Evolutionary conservation across 108 stramenopile species (phyloP).

Genomic region (Fragilaria crotonensis): DNA sequence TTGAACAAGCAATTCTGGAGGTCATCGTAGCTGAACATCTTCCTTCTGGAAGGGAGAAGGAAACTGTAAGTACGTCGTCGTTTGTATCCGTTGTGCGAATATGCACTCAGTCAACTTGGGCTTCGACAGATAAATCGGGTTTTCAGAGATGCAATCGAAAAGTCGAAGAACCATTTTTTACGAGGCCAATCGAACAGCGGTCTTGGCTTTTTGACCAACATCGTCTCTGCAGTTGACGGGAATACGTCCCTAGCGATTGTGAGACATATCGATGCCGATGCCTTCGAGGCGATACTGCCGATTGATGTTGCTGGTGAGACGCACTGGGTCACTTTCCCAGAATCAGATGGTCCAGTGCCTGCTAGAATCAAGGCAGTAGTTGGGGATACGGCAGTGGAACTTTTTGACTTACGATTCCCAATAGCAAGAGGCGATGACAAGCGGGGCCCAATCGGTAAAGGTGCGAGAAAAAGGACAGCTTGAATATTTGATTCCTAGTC

Average conservation of each 20-base stretch:
- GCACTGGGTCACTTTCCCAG: neutral
- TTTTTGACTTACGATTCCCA: neutral
- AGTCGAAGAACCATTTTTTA: neutral
- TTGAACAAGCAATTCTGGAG: neutral
- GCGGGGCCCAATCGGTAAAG: too few species aligned
- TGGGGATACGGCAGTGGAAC: neutral
- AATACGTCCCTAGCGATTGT: neutral
- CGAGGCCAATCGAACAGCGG: neutral
- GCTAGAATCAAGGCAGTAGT: neutral
- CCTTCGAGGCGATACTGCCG: neutral
- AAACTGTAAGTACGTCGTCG: too few species aligned
- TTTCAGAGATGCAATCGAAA: neutral
- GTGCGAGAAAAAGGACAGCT: too few species aligned
- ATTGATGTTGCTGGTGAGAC: neutral
- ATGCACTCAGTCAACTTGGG: too few species aligned
- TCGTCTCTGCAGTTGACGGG: neutral
- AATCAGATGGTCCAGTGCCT: neutral
- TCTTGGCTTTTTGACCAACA: neutral
- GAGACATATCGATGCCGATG: neutral
- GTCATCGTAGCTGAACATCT: too few species aligned
- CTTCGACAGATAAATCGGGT: neutral
- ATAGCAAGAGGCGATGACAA: too few species aligned
- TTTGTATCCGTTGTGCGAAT: too few species aligned
- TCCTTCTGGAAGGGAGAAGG: too few species aligned
- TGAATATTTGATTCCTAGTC: too few species aligned